Evolutionary conservation across 2,329 filamentous ascomycete genomes (phyloP), one percentile per base, ranked within the genome.

Genomic region (Fusarium devonianum): DNA sequence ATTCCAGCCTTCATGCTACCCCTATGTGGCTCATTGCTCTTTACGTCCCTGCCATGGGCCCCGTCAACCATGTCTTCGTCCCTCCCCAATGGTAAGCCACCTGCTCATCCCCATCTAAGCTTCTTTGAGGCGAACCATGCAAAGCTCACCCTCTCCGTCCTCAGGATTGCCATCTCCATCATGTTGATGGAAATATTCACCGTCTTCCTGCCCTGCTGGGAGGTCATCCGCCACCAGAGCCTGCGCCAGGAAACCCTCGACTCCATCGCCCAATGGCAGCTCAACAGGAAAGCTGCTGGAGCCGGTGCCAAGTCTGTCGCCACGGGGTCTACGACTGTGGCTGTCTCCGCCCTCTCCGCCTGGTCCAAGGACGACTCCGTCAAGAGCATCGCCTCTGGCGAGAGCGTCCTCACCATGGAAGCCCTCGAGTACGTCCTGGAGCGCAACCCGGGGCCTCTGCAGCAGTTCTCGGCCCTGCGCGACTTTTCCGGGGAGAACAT

Each of bases 401-500:
- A 76, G 56, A 80, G 75, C 38, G 64, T 65, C 19, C 49, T 65
- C 13, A 65, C 58, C 36, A 65, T 65, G 62, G 62, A 64, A 13
- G 62, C 62, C 3, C 62, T 65, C 2, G 85, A 89, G 55, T 75
- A 82, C 49, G 81, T 84, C 4, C 73, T 89, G 0, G 73, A 78
- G 43, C 75, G 77, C 38, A 85, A 87, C 64, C 81, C 83, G 0
- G 73, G 77, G 4, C 81, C 82, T 0, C 75, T 89, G 0, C 82
- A 86, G 46, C 71, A 83, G 41, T 89, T 87, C 65, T 85, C 86
- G 0, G 85, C 85, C 0, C 74, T 82, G 1, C 77, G 80, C 25
- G 86, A 89, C 59, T 88, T 89, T 64, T 88, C 85, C 0, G 86
- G 85, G 11, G 86, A 89, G 67, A 89, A 89, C 64, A 85, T 65